phyloP scores from a whole-genome alignment of 768 basidiomycete species.

The Suillus weaverae region DNA sequence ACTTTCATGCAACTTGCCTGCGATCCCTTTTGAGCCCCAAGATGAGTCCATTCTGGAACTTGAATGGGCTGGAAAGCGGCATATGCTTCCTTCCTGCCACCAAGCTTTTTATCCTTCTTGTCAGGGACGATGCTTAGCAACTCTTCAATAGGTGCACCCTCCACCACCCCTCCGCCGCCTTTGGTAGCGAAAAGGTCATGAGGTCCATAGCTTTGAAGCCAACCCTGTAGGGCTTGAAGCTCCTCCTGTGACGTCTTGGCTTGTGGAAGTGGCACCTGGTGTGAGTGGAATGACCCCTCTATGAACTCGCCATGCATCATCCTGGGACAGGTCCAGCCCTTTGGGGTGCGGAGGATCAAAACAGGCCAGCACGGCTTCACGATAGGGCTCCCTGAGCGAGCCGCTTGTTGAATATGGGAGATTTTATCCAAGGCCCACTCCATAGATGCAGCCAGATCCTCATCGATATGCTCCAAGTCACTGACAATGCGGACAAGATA shows the following conservation, averaged over 20 bases:
- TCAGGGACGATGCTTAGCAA: conserved; percentile 62
- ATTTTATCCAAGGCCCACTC: conserved; percentile 80
- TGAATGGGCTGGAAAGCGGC: conserved; percentile 58
- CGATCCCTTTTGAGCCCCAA: conserved; percentile 50
- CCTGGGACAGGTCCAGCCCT: conserved; percentile 75
- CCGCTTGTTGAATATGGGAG: conserved; percentile 74
- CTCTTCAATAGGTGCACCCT: conserved; percentile 53
- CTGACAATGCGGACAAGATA: conserved; percentile 86
- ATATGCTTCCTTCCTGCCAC: conserved; percentile 69
- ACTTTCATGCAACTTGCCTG: conserved; percentile 80
- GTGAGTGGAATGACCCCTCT: conserved; percentile 80
- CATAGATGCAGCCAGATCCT: conserved; percentile 77
- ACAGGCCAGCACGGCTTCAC: conserved; percentile 92
- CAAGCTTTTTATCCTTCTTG: conserved; percentile 58
- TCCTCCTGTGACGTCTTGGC: conserved; percentile 67
- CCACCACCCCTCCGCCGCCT: conserved; percentile 15
- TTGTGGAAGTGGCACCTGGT: conserved; percentile 84
- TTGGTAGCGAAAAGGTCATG: conserved; percentile 58
- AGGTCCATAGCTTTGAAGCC: conserved; percentile 75
- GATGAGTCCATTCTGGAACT: conserved; percentile 64
- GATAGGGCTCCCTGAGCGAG: conserved; percentile 73
- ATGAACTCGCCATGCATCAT: conserved; percentile 65
- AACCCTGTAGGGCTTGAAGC: conserved; percentile 60
- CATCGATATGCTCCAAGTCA: conserved; percentile 63
- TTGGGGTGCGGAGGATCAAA: conserved; percentile 83